phyloP scores from a whole-genome alignment of 139 green algal species.

The Desmodesmus armatus region DNA sequence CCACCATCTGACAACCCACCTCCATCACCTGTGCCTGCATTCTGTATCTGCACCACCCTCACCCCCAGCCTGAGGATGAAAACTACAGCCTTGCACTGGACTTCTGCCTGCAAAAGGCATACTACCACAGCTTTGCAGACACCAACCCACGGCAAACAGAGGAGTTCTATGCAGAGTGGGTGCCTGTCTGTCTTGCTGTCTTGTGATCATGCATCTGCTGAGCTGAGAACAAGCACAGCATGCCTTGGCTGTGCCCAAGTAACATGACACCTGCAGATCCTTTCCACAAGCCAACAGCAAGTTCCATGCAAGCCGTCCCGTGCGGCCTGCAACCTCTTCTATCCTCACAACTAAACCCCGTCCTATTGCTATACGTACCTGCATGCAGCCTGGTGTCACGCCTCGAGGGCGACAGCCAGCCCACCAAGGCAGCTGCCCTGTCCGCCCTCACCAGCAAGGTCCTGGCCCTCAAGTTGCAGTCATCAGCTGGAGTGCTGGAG shows the following conservation, averaged over 20 bases:
- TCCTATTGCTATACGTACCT: too few relatives aligned
- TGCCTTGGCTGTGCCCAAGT: too few relatives aligned
- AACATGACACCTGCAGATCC: too few relatives aligned
- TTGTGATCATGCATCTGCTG: too few relatives aligned
- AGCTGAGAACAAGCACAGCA: too few relatives aligned
- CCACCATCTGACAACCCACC: too few relatives aligned
- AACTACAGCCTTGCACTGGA: constrained; percentile 33
- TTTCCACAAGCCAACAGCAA: too few relatives aligned
- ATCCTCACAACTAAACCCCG: too few relatives aligned
- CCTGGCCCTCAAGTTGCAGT: not conserved
- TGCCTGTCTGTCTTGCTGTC: too few relatives aligned
- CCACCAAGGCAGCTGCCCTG: constrained; percentile 31
- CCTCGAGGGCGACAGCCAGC: constrained; percentile 34
- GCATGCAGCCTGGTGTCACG: constrained; percentile 30
- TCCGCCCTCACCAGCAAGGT: not conserved
- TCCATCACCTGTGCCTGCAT: too few relatives aligned
- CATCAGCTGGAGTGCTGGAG: not conserved
- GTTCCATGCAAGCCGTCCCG: too few relatives aligned
- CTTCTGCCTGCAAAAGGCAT: constrained; percentile 43
- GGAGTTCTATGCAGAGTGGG: constrained; percentile 31
- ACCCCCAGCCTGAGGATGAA: constrained; percentile 10
- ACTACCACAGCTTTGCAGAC: constrained; percentile 40
- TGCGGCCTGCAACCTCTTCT: too few relatives aligned
- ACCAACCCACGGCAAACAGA: not conserved
- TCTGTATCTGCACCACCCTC: not conserved